Evolutionary conservation across 2,329 filamentous ascomycete species (phyloP).

Genomic region (Aspergillus texensis): DNA sequence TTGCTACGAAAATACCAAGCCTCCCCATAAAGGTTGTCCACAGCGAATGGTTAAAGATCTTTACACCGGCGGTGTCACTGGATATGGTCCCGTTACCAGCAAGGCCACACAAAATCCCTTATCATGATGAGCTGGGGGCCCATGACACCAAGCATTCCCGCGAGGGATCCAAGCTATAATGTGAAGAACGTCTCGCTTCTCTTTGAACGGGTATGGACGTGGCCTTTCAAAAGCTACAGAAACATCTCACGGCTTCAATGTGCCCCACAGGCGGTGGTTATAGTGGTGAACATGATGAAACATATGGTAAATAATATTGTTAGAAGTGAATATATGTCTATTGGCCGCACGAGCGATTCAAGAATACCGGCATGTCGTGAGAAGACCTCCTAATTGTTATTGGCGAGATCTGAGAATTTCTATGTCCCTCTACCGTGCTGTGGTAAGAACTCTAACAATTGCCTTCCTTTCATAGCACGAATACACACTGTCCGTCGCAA

Average conservation of each 20-base stretch:
- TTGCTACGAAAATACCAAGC: background rate
- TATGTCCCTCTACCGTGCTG: background rate
- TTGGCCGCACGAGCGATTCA: background rate
- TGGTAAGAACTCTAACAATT: background rate
- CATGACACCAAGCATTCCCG: background rate
- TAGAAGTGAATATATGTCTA: background rate
- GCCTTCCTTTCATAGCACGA: background rate
- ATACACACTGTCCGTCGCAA: background rate
- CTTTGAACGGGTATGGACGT: accelerated
- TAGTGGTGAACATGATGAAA: background rate
- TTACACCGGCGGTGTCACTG: background rate
- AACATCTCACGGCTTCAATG: too few relatives aligned
- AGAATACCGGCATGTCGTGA: too few relatives aligned
- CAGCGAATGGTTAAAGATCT: background rate
- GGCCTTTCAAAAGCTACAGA: background rate
- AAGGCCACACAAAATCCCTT: background rate
- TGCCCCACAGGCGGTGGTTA: background rate
- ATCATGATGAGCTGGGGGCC: background rate
- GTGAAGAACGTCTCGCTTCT: background rate
- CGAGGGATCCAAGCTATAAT: background rate
- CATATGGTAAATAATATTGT: background rate
- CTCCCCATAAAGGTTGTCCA: background rate
- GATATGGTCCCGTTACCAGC: background rate
- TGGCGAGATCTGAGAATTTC: background rate
- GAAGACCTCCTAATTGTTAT: too few relatives aligned